phyloP scores from a whole-genome alignment of 2,329 filamentous ascomycete genomes.

The Paradendryphiella salina region DNA sequence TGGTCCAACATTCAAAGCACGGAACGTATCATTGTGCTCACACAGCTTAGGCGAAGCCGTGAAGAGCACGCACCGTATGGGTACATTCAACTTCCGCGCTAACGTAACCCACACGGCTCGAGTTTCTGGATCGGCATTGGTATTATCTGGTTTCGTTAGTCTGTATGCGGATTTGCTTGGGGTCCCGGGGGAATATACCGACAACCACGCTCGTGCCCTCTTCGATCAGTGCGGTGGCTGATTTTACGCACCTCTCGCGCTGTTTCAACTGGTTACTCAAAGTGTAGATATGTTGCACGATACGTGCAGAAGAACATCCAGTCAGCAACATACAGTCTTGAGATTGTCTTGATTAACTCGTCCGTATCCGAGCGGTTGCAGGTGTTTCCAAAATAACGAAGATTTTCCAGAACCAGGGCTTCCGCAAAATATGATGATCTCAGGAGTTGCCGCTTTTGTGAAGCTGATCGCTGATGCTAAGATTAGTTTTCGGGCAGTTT shows the following conservation, averaged over 20 bases:
- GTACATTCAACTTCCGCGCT: conserved; percentile 69
- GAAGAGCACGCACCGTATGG: conserved; percentile 86
- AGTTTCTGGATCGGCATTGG: conserved; percentile 82
- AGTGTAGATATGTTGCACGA: conserved; percentile 25
- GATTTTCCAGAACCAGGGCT: conserved; percentile 91
- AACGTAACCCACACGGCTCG: conserved; percentile 77
- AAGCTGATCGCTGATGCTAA: conserved; percentile 43
- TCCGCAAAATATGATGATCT: conserved; percentile 84
- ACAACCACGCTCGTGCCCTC: conserved; percentile 72
- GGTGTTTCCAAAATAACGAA: conserved; percentile 78
- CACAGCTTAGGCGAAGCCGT: conserved; percentile 69
- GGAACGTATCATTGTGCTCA: conserved; percentile 86
- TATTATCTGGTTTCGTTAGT: conserved; percentile 70
- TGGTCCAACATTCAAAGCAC: conserved; percentile 60
- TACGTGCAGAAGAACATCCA: conserved; percentile 23
- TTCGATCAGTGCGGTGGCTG: conserved; percentile 66
- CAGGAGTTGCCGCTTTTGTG: conserved; percentile 66
- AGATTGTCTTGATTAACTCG: conserved; percentile 89
- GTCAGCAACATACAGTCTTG: conserved; percentile 62
- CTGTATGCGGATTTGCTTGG: conserved; percentile 16
- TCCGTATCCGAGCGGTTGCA: conserved; percentile 78
- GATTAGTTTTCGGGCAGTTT: conserved; percentile 25
- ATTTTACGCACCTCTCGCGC: conserved; percentile 69
- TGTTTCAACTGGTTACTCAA: conserved; percentile 48
- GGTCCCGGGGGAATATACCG: conserved; percentile 59